Base-by-base conservation (phyloP, 2,329 filamentous ascomycete species). In the Periconia sp. region DNA sequence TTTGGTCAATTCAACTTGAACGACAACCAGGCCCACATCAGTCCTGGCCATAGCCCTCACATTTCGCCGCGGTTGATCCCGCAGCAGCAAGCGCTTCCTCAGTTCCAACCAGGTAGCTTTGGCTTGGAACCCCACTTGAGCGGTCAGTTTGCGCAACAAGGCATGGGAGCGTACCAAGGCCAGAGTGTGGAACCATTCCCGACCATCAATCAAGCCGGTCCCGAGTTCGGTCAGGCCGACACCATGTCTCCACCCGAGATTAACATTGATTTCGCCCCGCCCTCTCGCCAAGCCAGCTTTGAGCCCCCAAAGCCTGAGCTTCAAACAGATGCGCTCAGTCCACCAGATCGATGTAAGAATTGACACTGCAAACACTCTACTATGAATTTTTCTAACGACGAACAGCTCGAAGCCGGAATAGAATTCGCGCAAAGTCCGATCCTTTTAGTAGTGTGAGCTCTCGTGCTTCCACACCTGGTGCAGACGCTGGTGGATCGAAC, bases 241-340 rank as follows among this genome's bases (percentile, higher is more conserved):
- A 83, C 89, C 61, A 94, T 96, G 87, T 89, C 88, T 3, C 90
- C 92, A n/a, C 92, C 92, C 0, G 90, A 92, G 48, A 97, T 97
- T 74, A 96, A 94, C 69, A 94, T 97, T 63, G 90, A 96, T 70
- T 92, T 91, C 72, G 92, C 92, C 15, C 92, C 92, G 20, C 87
- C 87, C 9, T 84, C 89, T 49, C 78, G 83, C 53, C 84, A 84
- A 64, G 83, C 80, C 49, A 85, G 81, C 62, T 88, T 90, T 68
- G 88, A 88, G 58, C 82, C 84, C 27, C 79, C 82, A 18, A 90
- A 89, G 66, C 76, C 82, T 30, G 80, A 81, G n/a, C 78, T 86
- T 61, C 75, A 67, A 72, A 82, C 87, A 58, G 90, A 95, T 71
- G 91, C 92, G 3, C 77, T 97, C 57, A 94, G 89, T 47, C 92